A percentile compares a stretch with the other conserved stretches of the same genome.
These are phyloP conservation scores for Haemoproteus tartakovskyi DNA, from an alignment of 169 alveolate species.

Conservation along the genomic window DNA sequence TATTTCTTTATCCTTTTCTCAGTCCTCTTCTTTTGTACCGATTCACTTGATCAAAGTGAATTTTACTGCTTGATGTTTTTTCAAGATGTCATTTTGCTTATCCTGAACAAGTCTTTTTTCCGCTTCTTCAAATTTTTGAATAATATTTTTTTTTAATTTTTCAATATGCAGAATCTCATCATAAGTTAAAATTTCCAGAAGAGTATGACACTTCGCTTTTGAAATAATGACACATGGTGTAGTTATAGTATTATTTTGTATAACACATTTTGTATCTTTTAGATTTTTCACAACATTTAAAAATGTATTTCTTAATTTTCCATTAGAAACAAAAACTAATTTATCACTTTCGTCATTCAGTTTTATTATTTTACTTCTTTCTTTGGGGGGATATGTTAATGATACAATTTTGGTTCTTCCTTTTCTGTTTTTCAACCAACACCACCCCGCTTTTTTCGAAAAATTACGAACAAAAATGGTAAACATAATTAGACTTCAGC, in stretches of 20 bases:
- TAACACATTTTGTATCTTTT: slow-evolving; percentile 64
- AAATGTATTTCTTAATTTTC: slow-evolving; percentile 49
- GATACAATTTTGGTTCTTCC: slow-evolving; percentile 64
- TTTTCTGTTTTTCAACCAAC: slow-evolving; percentile 63
- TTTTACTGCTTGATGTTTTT: slow-evolving; percentile 54
- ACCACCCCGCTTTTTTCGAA: slow-evolving; percentile 67
- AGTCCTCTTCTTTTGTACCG: too few relatives aligned
- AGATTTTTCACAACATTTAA: slow-evolving; percentile 33
- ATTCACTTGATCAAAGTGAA: slow-evolving; percentile 32
- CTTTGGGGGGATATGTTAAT: slow-evolving; percentile 54
- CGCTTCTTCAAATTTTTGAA: slow-evolving; percentile 58
- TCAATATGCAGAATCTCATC: slow-evolving; percentile 64
- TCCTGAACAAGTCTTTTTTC: slow-evolving; percentile 18
- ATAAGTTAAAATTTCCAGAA: slow-evolving; percentile 53
- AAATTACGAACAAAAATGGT: slow-evolving; percentile 24
- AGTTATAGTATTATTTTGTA: slow-evolving; percentile 25
- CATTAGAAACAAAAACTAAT: slow-evolving; percentile 59
- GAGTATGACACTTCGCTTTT: slow-evolving; percentile 64
- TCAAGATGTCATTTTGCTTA: slow-evolving; percentile 13
- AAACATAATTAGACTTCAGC: slow-evolving; percentile 11
- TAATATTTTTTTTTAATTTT: slow-evolving; percentile 17
- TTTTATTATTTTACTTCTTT: slow-evolving; percentile 58
- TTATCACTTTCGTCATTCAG: slow-evolving; percentile 61
- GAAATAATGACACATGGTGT: slow-evolving; percentile 62
- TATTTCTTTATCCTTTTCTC: too few relatives aligned